Evolutionary conservation across 73 alveolate genomes (phyloP).

Genomic region (Paramecium caudatum): DNA sequence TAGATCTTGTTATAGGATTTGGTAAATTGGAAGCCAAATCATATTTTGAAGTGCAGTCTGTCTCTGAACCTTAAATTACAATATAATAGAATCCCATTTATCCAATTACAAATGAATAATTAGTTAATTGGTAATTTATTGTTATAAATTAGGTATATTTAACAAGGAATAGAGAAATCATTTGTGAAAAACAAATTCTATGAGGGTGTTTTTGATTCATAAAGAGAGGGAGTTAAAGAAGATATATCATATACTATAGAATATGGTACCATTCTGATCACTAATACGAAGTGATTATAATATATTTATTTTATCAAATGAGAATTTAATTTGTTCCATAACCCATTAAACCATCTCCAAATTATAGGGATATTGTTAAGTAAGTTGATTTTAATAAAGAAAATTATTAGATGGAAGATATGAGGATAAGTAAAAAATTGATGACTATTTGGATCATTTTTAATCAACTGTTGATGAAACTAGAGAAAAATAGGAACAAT

Average conservation of each 20-base stretch:
- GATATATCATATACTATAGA: not conserved
- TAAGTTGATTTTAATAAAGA: not conserved
- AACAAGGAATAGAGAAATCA: not conserved
- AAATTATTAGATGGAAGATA: constrained; percentile 5
- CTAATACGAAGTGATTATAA: too few species aligned
- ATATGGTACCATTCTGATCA: too few species aligned
- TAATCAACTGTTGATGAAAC: constrained; percentile 40
- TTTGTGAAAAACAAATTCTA: not conserved
- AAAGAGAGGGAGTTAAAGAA: not conserved
- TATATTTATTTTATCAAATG: too few species aligned
- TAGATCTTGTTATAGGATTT: not conserved
- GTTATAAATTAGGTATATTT: not conserved
- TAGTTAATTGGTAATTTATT: not conserved
- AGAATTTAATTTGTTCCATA: not conserved
- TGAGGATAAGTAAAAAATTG: constrained; percentile 20
- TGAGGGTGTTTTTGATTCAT: not conserved
- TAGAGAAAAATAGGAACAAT: constrained; percentile 36
- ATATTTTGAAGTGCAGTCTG: not conserved
- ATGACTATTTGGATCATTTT: constrained; percentile 3
- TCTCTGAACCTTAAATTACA: not conserved
- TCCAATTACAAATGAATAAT: not conserved
- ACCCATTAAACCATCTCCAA: not conserved
- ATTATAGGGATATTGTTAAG: constrained; percentile 15
- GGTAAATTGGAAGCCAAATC: not conserved
- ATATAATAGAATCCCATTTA: not conserved